A percentile compares a stretch with the other conserved stretches of the same genome.
phyloP scores from a whole-genome alignment of 202 grass and related monocot species.

The Eragrostis tef region DNA sequence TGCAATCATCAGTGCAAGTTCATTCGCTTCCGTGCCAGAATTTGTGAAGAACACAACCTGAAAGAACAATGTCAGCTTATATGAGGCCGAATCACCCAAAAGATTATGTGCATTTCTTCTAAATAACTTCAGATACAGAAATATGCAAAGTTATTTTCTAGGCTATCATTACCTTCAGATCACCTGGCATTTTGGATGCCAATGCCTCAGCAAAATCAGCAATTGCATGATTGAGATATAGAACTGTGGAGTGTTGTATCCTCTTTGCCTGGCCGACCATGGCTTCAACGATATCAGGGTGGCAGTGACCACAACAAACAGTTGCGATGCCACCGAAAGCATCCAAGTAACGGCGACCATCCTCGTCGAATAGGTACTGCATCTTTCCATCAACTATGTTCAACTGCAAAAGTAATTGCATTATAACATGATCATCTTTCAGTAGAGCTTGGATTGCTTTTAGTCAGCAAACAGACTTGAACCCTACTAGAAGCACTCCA shows the following conservation, averaged over 20 bases:
- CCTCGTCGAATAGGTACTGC: conserved; percentile 94
- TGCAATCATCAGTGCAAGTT: conserved; percentile 89
- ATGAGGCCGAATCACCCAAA: conserved; percentile 5
- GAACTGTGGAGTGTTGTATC: conserved; percentile 85
- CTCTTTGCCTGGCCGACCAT: conserved; percentile 71
- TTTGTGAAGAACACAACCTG: conserved; percentile 99
- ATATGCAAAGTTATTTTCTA: not conserved
- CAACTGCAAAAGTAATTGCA: conserved; percentile 66
- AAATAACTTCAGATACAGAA: not conserved
- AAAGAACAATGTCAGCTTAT: conserved; percentile 5
- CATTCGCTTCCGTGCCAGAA: conserved; percentile 94
- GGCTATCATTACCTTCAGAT: conserved; percentile 67
- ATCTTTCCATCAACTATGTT: conserved; percentile 95
- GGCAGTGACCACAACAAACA: conserved; percentile 88
- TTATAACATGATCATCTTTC: conserved; percentile 23
- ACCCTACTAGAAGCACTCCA: conserved; percentile 6
- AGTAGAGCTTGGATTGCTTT: not conserved
- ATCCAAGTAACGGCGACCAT: conserved; percentile 81
- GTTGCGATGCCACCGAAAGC: conserved; percentile 94
- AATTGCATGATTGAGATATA: conserved; percentile 89
- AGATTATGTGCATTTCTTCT: not conserved
- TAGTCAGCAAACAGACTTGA: conserved; percentile 1
- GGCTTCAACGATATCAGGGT: conserved; percentile 83
- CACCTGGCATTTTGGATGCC: conserved; percentile 77
- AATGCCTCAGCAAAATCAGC: conserved; percentile 88